phyloP scores from a whole-genome alignment of 2,329 filamentous ascomycete genomes.

The Mycosphaerelloides madeirae region DNA sequence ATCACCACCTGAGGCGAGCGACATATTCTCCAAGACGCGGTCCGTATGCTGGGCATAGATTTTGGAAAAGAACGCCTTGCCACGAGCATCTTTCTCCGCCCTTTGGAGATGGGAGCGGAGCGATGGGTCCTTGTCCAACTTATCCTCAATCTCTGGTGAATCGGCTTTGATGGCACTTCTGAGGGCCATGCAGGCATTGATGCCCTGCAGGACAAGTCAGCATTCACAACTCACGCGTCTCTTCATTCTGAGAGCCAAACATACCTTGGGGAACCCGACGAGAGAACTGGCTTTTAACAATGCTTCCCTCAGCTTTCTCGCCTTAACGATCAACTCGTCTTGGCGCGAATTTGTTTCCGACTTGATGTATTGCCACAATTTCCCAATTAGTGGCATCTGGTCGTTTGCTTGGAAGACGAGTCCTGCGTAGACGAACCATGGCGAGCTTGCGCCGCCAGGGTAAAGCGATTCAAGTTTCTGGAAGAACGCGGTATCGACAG shows the following conservation, averaged over 20 bases:
- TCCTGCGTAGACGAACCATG: slow-evolving; percentile 17
- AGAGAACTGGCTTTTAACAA: slow-evolving; percentile 15
- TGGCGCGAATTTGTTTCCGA: slow-evolving; percentile 2
- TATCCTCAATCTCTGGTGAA: slow-evolving; percentile 8
- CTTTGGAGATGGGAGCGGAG: slow-evolving; percentile 10
- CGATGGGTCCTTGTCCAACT: slow-evolving; percentile 13
- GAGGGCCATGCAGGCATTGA: slow-evolving; percentile 17
- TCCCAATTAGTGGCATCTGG: slow-evolving; percentile 15
- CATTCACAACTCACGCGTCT: too few relatives aligned
- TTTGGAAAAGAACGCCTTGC: slow-evolving; percentile 15
- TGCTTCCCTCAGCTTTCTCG: slow-evolving; percentile 14
- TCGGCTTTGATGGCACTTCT: slow-evolving; percentile 8
- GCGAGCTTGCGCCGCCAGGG: slow-evolving; percentile 5
- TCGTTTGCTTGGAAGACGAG: slow-evolving; percentile 18
- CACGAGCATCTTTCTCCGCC: slow-evolving; percentile 15
- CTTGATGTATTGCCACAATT: slow-evolving; percentile 10
- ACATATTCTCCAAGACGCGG: slow-evolving; percentile 18
- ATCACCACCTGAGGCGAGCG: slow-evolving; percentile 16
- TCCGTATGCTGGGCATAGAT: slow-evolving; percentile 20
- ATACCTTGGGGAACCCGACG: slow-evolving; percentile 17
- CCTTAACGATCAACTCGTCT: slow-evolving; percentile 8
- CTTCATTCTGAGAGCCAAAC: neutral
- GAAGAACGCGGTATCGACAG: slow-evolving; percentile 14
- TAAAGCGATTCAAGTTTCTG: slow-evolving; percentile 12
- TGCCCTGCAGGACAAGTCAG: slow-evolving; percentile 3